Percentiles rank a stretch among this genome's conserved stretches.
Evolutionary conservation across 805 yeast genomes (phyloP).

Genomic region (Candida jianshihensis): DNA sequence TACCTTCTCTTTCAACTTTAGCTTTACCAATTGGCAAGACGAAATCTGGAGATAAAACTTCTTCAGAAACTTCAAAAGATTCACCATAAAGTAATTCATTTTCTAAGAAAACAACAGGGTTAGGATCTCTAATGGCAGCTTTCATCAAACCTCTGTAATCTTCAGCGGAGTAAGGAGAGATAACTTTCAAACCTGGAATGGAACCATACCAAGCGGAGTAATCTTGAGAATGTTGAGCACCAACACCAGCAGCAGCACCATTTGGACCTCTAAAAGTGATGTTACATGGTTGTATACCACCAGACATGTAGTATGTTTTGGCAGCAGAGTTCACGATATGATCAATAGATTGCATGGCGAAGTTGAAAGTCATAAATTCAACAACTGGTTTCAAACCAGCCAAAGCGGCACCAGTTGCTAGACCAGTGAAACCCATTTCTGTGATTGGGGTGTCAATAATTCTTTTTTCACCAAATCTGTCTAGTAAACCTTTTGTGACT

Average conservation of each 20-base stretch:
- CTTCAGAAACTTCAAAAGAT: constrained; percentile 82
- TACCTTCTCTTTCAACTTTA: constrained; percentile 89
- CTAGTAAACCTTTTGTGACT: constrained; percentile 90
- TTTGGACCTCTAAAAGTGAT: constrained; percentile 98
- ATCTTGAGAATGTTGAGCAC: constrained; percentile 98
- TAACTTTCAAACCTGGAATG: constrained; percentile 95
- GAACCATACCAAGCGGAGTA: constrained; percentile 97
- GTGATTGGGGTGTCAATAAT: constrained; percentile 94
- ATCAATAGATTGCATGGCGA: constrained; percentile 99
- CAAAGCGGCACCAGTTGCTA: constrained; percentile 79
- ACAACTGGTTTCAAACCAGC: constrained; percentile 87
- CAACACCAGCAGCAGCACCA: constrained; percentile 99
- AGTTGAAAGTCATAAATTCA: constrained; percentile 98
- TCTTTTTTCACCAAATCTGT: constrained; percentile 64
- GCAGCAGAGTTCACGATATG: constrained; percentile 98
- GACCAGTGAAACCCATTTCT: constrained; percentile 98
- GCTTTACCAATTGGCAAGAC: constrained; percentile 93
- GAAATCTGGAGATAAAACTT: constrained; percentile 81
- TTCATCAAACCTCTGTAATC: constrained; percentile 94
- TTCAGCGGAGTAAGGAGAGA: constrained; percentile 92
- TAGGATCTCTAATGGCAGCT: constrained; percentile 97
- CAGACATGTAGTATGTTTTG: constrained; percentile 97
- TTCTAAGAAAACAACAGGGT: constrained; percentile 93
- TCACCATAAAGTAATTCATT: constrained; percentile 95
- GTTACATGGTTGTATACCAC: constrained; percentile 96